Evolutionary conservation across 2,329 filamentous ascomycete species (phyloP).

Genomic region (Trichophyton rubrum): DNA sequence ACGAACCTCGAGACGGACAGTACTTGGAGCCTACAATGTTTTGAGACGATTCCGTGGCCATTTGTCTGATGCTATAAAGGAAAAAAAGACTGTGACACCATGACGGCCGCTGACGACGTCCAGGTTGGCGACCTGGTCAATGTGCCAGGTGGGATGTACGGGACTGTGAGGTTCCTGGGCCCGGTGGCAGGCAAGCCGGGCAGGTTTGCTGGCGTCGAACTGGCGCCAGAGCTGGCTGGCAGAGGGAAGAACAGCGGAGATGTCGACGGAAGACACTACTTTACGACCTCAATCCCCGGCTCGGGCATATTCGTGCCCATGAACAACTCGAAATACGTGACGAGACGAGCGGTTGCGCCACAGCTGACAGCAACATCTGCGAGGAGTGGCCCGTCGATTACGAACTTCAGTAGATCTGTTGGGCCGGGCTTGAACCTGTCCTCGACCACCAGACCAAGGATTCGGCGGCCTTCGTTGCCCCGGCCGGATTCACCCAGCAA

Average conservation of each 20-base stretch:
- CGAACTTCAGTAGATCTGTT: slow-evolving; percentile 80
- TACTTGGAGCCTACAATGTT: neutral
- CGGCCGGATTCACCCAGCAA: slow-evolving; percentile 73
- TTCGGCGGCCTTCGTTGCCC: slow-evolving; percentile 60
- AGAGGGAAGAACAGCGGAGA: slow-evolving; percentile 93
- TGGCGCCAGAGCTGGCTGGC: slow-evolving; percentile 64
- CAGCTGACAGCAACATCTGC: slow-evolving; percentile 57
- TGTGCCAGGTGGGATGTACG: slow-evolving; percentile 85
- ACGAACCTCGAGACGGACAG: neutral
- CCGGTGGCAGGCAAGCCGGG: slow-evolving; percentile 79
- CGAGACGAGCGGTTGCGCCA: slow-evolving; percentile 54
- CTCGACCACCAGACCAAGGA: slow-evolving; percentile 48
- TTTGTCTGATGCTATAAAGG: neutral
- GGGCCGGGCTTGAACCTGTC: slow-evolving; percentile 63
- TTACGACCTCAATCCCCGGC: slow-evolving; percentile 62
- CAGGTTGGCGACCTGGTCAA: slow-evolving; percentile 75
- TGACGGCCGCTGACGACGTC: slow-evolving; percentile 36
- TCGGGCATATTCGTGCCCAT: slow-evolving; percentile 89
- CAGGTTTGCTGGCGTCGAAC: slow-evolving; percentile 81
- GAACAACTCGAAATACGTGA: slow-evolving; percentile 54
- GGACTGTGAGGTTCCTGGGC: slow-evolving; percentile 79
- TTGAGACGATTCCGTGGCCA: neutral
- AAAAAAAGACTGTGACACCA: neutral
- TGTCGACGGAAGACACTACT: slow-evolving; percentile 78
- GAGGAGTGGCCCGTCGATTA: slow-evolving; percentile 48